These are phyloP conservation scores for Flaveria sonorensis DNA, from an alignment of 129 eudicot species.

Conservation along the genomic window DNA sequence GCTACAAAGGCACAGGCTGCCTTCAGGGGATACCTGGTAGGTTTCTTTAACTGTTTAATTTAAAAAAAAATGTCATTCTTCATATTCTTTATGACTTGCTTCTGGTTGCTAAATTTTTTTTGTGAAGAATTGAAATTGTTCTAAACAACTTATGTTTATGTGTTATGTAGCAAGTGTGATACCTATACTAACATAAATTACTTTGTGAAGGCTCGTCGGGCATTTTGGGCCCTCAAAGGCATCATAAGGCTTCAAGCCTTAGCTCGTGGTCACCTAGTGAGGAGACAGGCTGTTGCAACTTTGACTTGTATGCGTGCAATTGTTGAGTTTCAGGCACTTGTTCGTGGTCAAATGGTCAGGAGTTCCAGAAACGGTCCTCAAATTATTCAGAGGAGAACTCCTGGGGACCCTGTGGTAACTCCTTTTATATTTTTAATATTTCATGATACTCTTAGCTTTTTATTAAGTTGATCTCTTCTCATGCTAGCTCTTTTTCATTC, in stretches of 20 bases:
- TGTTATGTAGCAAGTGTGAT: not conserved
- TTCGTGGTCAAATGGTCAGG: constrained; percentile 71
- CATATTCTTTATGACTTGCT: not conserved
- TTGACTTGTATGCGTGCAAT: constrained; percentile 74
- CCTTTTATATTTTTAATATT: not conserved
- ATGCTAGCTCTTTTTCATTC: constrained; percentile 7
- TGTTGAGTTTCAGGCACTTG: constrained; percentile 78
- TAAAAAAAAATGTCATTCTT: constrained; percentile 1
- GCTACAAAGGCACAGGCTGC: constrained; percentile 95
- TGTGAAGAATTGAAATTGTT: not conserved
- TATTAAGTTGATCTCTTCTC: not conserved
- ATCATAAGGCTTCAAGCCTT: constrained; percentile 90
- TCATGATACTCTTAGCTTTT: not conserved
- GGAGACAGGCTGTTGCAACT: constrained; percentile 90
- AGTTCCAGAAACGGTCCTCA: constrained; percentile 43
- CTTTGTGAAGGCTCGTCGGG: constrained; percentile 77
- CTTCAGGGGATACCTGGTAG: constrained; percentile 95
- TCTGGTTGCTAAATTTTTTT: not conserved
- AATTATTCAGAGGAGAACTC: constrained; percentile 30
- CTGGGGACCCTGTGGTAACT: constrained; percentile 42
- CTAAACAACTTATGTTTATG: not conserved
- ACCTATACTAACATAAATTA: constrained; percentile 17
- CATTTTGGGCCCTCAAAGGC: constrained; percentile 92
- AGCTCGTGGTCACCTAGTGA: constrained; percentile 85
- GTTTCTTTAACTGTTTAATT: constrained; percentile 15